These are phyloP conservation scores for Mucor lusitanicus DNA, from an alignment of 371 early-diverging fungal species.

Conservation along the genomic window DNA sequence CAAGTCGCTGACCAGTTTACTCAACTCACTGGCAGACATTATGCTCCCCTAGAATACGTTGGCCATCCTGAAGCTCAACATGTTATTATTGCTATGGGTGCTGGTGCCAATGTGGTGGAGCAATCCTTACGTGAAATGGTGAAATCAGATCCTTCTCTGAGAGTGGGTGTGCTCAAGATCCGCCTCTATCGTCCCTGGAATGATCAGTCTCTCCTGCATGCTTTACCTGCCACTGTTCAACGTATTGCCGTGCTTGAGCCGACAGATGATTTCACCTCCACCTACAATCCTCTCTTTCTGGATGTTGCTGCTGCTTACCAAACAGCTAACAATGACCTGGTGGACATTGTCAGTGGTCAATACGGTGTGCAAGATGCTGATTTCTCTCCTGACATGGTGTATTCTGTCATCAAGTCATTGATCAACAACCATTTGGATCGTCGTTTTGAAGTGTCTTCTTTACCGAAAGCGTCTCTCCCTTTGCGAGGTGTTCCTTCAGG, in stretches of 20 bases:
- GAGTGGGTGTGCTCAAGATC: conserved; percentile 61
- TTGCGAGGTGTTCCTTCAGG: background rate
- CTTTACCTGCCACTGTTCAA: conserved; percentile 57
- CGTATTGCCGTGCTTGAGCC: conserved; percentile 69
- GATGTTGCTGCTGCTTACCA: conserved; percentile 72
- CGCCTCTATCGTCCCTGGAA: conserved; percentile 66
- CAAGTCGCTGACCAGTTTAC: conserved; percentile 30
- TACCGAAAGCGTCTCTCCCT: background rate
- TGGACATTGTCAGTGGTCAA: conserved; percentile 51
- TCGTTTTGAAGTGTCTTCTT: conserved; percentile 36
- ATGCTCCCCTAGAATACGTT: conserved; percentile 43
- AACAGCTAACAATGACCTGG: conserved; percentile 40
- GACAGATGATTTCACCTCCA: conserved; percentile 50
- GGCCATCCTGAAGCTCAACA: conserved; percentile 51
- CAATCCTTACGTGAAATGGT: conserved; percentile 18
- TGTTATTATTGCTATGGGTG: conserved; percentile 64
- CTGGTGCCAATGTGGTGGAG: conserved; percentile 54
- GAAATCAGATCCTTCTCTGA: conserved; percentile 16
- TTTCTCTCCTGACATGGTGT: conserved; percentile 41
- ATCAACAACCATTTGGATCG: conserved; percentile 24
- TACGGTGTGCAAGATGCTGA: conserved; percentile 45
- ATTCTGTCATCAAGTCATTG: conserved; percentile 28
- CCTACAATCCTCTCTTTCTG: conserved; percentile 76
- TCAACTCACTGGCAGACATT: conserved; percentile 38
- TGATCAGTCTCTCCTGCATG: conserved; percentile 45